These are phyloP conservation scores for Laburnicola sp. DNA, from an alignment of 2,329 filamentous ascomycete genomes.

Conservation along the genomic window DNA sequence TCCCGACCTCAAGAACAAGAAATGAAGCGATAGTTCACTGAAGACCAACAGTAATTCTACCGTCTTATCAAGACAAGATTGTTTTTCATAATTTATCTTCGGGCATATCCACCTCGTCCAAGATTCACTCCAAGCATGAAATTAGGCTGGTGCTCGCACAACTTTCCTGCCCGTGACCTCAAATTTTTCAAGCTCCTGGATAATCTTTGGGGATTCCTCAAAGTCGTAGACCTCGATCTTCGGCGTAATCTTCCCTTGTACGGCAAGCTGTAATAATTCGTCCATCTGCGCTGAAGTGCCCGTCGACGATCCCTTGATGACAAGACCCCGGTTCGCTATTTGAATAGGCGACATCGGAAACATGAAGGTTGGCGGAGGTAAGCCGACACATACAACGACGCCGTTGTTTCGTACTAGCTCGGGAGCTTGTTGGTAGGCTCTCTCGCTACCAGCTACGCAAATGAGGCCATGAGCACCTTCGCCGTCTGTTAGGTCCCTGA, in stretches of 20 bases:
- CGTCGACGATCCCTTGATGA: conserved; percentile 53
- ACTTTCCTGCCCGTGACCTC: conserved; percentile 44
- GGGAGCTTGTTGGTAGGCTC: conserved; percentile 51
- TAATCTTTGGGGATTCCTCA: conserved; percentile 40
- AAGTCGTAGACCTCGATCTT: conserved; percentile 44
- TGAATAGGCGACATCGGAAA: conserved; percentile 53
- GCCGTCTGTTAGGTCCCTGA: conserved; percentile 47
- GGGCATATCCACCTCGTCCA: not conserved
- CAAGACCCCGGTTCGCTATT: conserved; percentile 52
- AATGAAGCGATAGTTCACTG: not conserved
- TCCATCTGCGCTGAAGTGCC: conserved; percentile 52
- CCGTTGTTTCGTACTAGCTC: conserved; percentile 51
- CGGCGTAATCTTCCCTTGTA: conserved; percentile 48
- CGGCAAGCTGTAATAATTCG: conserved; percentile 49
- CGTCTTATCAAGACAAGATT: not conserved
- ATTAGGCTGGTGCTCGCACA: conserved; percentile 31
- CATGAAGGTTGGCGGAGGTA: conserved; percentile 49
- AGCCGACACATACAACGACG: conserved; percentile 53
- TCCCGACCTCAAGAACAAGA: not conserved
- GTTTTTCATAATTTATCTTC: not conserved
- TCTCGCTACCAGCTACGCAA: conserved; percentile 51
- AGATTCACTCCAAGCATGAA: not conserved
- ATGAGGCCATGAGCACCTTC: conserved; percentile 53
- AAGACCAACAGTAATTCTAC: not conserved
- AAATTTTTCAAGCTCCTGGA: conserved; percentile 38